Percentiles rank a stretch among this genome's conserved stretches.
phyloP scores from a whole-genome alignment of 2,329 filamentous ascomycete species.

The Nothopassalora personata region DNA sequence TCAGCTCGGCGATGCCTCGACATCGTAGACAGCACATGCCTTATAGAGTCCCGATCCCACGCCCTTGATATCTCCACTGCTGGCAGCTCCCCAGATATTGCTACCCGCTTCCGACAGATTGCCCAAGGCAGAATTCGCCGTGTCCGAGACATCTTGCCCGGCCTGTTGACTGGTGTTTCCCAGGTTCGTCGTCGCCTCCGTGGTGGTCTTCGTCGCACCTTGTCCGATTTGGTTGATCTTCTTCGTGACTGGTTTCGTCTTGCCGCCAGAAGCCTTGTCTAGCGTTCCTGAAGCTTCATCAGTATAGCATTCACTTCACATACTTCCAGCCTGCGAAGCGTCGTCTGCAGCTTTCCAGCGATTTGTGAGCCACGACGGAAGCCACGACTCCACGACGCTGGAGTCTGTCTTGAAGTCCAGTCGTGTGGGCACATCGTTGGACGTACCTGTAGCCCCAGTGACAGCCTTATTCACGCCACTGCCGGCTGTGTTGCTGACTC shows the following conservation, averaged over 20 bases:
- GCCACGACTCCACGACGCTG: conserved; percentile 18
- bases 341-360: conserved; percentile 24
- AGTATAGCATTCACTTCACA: conserved; percentile 2
- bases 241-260: conserved; percentile 28
- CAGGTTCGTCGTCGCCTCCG: conserved; percentile 33
- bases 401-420: conserved; percentile 20
- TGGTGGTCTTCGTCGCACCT: conserved; percentile 33
- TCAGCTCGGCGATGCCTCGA: no score
- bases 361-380: conserved; percentile 26
- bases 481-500: conserved; percentile 22
- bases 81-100: conserved; percentile 24
- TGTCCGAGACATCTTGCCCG: conserved; percentile 32
- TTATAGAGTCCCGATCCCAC: conserved; percentile 21
- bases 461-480: conserved; percentile 23
- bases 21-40: conserved; percentile 3
- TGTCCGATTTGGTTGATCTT: conserved; percentile 33
- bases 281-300: conserved; percentile 21
- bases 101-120: conserved; percentile 27
- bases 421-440: conserved; percentile 14
- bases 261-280: conserved; percentile 33
- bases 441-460: conserved; percentile 29
- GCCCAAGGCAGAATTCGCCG: conserved; percentile 25
- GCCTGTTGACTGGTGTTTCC: conserved; percentile 31
- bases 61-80: conserved; percentile 29
- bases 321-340: conserved; percentile 4